phyloP scores from a whole-genome alignment of 352 stramenopile genomes.

The Peronospora farinosa region DNA sequence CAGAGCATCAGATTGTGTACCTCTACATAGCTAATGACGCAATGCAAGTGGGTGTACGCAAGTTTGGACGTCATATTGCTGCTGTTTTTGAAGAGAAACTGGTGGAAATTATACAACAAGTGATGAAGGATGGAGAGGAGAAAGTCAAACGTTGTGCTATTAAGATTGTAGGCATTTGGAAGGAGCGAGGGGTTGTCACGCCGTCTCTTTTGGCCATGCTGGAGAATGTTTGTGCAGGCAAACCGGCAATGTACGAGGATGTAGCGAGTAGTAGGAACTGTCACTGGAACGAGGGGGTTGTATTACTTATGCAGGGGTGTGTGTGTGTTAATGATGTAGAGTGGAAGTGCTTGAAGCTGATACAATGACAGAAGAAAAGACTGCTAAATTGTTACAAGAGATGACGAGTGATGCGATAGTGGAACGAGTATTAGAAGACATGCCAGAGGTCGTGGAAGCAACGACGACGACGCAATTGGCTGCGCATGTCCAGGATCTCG shows the following conservation, averaged over 20 bases:
- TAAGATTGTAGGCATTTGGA: constrained; percentile 85
- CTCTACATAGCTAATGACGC: constrained; percentile 83
- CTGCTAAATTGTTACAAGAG: constrained; percentile 25
- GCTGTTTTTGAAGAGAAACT: constrained; percentile 55
- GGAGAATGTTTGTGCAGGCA: constrained; percentile 69
- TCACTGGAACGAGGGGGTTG: neutral
- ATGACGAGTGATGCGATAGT: constrained; percentile 37
- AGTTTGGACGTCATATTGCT: constrained; percentile 66
- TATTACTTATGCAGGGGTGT: constrained; percentile 10
- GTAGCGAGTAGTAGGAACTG: neutral
- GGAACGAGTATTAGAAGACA: constrained; percentile 53
- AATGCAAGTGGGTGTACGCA: constrained; percentile 79
- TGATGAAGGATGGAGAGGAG: constrained; percentile 65
- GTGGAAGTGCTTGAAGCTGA: constrained; percentile 25
- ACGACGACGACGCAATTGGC: constrained; percentile 35
- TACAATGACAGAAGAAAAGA: constrained; percentile 25
- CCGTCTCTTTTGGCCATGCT: constrained; percentile 49
- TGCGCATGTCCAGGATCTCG: constrained; percentile 58
- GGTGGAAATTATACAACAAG: constrained; percentile 47
- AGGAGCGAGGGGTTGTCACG: constrained; percentile 62
- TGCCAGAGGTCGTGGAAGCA: constrained; percentile 61
- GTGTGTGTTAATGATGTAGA: constrained; percentile 13
- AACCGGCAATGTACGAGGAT: constrained; percentile 44
- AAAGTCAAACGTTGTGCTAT: constrained; percentile 82
- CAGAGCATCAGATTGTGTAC: constrained; percentile 74